A percentile compares a stretch with the other conserved stretches of the same genome.
phyloP scores from a whole-genome alignment of 1,139 yeast species.

The Blastobotrys buckinghamii region DNA sequence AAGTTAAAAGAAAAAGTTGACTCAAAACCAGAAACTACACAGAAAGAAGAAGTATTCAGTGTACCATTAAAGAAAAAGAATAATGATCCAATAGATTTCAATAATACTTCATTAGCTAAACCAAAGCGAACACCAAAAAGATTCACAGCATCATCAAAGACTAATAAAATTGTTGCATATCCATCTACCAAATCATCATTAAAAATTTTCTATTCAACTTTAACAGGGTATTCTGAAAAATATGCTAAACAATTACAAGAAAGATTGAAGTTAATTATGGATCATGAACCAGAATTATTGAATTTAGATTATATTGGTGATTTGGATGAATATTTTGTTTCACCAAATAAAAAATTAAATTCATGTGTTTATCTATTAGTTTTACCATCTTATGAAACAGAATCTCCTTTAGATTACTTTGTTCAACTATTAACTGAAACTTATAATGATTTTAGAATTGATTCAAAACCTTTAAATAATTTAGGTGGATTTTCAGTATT shows the following conservation, averaged over 20 bases:
- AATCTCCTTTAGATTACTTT: constrained; percentile 85
- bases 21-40: constrained; percentile 1
- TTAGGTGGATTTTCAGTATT: constrained; percentile 77
- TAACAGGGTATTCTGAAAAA: constrained; percentile 76
- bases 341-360: constrained; percentile 38
- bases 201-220: constrained; percentile 71
- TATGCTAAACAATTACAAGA: constrained; percentile 48
- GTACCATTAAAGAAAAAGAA: background rate
- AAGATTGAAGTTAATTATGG: constrained; percentile 36
- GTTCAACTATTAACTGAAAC: constrained; percentile 77
- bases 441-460: constrained; percentile 77
- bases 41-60: background rate
- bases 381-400: constrained; percentile 87
- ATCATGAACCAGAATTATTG: constrained; percentile 46
- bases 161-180: constrained; percentile 24
- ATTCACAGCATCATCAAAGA: constrained; percentile 19
- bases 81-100: constrained; percentile 39
- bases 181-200: constrained; percentile 32
- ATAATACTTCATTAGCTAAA: constrained; percentile 26
- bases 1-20: background rate
- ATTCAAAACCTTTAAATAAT: constrained; percentile 61
- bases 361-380: constrained; percentile 55
- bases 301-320: constrained; percentile 82
- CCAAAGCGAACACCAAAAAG: constrained; percentile 21
- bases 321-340: constrained; percentile 72